Base-by-base conservation (phyloP, 345 rosid genomes). In the Geranium brycei region DNA sequence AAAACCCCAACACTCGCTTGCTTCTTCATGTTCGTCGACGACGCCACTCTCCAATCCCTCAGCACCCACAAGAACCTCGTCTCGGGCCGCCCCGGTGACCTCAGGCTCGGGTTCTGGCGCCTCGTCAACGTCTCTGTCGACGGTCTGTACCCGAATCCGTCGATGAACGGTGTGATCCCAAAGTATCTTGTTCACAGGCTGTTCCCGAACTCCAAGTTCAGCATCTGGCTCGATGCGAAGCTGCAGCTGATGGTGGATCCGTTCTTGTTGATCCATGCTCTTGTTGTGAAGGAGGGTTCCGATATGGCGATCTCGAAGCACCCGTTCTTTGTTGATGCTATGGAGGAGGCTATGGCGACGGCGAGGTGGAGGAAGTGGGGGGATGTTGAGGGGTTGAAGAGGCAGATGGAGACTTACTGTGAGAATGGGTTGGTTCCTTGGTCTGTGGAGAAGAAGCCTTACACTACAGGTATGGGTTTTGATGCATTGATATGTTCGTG, bases 281-380 rank as follows among this genome's bases (percentile, higher is more conserved):
- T 89, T 23, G 72, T 92, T 12, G 79, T 87, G 14, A 63, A 79
- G 11, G 71, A 79, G 31, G 72, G 73, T 0, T 81, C 19, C 4
- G 96, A 92, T 72, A 83, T 92, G 72, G 98, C 98, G 0, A 74
- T 92, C 41, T 87, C 98, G 0, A 84, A 66, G 47, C 98, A 92
- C 65, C 98, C 96, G 0, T 86, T 74, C 65, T 89, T 71, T 51
- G 58, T 73, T 13, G 79, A 92, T 68, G 86, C 98, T 0, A 82
- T 92, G 91, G 98, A 92, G 68, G 98, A 92, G 70, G 98, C 98
- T 0, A 75, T 92, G 80, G 98, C 98, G 8, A 92, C 98, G 0
- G 95, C 93, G 0, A 78, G 96, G 78, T 89, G 98, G 98, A 86
- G 80, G 84, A 92, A 92, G 66, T 92, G 96, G 98, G 18, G 70